Conservation (phyloP, 1,284 basidiomycete genomes). For the Singerocomus inundabilis region DNA sequence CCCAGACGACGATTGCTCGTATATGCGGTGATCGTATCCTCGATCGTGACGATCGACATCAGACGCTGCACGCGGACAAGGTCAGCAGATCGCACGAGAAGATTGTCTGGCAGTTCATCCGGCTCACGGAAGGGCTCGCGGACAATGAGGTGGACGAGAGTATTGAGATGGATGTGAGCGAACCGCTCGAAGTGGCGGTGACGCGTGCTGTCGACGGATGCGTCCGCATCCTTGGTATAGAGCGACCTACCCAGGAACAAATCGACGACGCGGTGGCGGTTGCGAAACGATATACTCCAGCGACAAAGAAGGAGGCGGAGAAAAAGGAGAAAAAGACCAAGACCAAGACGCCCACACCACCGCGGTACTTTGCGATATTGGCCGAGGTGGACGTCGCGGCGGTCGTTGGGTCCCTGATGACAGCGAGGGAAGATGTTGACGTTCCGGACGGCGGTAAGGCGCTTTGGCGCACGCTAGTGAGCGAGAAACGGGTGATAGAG, state of each 20-base stretch:
- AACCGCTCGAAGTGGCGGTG: conserved; percentile 56
- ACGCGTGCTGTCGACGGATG: conserved; percentile 60
- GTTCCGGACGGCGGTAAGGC: conserved; percentile 30
- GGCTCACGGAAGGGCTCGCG: conserved; percentile 61
- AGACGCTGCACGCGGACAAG: conserved; percentile 66
- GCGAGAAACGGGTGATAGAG: conserved; percentile 49
- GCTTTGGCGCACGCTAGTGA: conserved; percentile 54
- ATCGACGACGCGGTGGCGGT: conserved; percentile 59
- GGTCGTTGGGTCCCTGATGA: conserved; percentile 42
- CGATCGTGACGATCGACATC: conserved; percentile 80
- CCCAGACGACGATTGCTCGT: conserved; percentile 59
- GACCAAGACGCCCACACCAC: conserved; percentile 24
- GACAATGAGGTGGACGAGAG: conserved; percentile 61
- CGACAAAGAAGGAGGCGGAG: conserved; percentile 37
- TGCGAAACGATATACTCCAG: conserved; percentile 51
- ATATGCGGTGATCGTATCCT: conserved; percentile 77
- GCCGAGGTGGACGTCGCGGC: conserved; percentile 66
- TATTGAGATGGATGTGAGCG: conserved; percentile 65
- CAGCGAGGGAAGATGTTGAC: conserved; percentile 24
- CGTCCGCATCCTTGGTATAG: conserved; percentile 48
- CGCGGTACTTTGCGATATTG: conserved; percentile 75
- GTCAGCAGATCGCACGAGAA: conserved; percentile 65
- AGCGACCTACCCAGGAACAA: conserved; percentile 52
- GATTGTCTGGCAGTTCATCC: conserved; percentile 81
- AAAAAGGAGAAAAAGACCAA: conserved; percentile 36